Evolutionary conservation across 2,329 filamentous ascomycete genomes (phyloP).

Genomic region (Xylaria sp.): DNA sequence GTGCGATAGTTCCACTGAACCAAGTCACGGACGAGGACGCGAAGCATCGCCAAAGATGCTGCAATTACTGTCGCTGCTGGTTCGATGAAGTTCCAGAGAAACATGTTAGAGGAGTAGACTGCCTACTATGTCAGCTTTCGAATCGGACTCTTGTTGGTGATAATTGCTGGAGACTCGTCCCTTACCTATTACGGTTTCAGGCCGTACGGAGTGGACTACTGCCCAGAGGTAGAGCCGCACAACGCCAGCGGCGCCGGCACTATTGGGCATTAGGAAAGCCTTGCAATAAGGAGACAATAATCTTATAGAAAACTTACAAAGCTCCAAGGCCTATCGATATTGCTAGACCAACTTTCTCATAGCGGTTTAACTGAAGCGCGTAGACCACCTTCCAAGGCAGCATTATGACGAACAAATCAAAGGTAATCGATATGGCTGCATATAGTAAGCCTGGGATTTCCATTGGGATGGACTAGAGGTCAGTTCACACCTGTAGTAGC

Average conservation of each 20-base stretch:
- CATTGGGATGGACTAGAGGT: not conserved
- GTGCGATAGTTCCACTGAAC: not conserved
- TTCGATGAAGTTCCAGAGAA: slow-evolving; percentile 22
- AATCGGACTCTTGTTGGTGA: not conserved
- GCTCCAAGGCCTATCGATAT: slow-evolving; percentile 27
- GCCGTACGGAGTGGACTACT: slow-evolving; percentile 1
- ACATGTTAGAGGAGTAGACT: slow-evolving; percentile 17
- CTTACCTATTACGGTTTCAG: slow-evolving; percentile 13
- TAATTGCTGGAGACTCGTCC: not conserved
- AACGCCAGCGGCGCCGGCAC: slow-evolving; percentile 16
- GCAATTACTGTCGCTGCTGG: slow-evolving; percentile 1
- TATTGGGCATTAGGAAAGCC: slow-evolving; percentile 5
- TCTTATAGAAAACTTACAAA: slow-evolving; percentile 14
- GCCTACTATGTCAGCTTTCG: slow-evolving; percentile 14
- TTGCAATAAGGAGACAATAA: not conserved
- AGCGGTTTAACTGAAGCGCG: slow-evolving; percentile 15
- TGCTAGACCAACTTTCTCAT: slow-evolving; percentile 24
- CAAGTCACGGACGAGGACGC: not conserved
- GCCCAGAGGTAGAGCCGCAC: slow-evolving; percentile 8
- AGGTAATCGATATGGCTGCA: slow-evolving; percentile 19
- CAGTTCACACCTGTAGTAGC: slow-evolving; percentile 16
- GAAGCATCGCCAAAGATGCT: not conserved
- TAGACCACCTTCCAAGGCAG: slow-evolving; percentile 26
- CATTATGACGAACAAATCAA: slow-evolving; percentile 22
- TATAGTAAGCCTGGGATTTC: slow-evolving; percentile 1